Evolutionary conservation across 2,329 filamentous ascomycete species (phyloP), one percentile per base, ranked within the genome.

Genomic region (Diatrype stigma): DNA sequence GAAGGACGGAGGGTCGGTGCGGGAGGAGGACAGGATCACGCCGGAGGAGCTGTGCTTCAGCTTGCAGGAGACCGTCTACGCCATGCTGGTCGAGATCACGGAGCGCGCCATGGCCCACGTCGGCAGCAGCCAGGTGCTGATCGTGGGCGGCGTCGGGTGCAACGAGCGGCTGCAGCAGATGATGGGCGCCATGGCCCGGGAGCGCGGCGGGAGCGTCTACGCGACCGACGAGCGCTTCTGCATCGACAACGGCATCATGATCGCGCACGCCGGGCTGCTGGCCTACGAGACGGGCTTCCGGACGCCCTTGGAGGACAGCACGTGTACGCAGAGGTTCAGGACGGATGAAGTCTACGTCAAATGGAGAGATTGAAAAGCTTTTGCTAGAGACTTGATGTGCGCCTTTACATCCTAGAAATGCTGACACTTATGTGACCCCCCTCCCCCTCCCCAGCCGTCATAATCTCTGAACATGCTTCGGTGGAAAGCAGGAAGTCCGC

Each of bases 201-300:
- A 96, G 68, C 77, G 94, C 35, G 90, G 91, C 48, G 94, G 94
- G 3, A 92, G 84, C 63, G 90, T 97, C 3, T 96, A 89, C 72
- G 92, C 94, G 22, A 97, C 93, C 0, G 94, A 99, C 67, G 94
- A 99, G 76, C 80, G 94, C 44, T 99, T 96, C 69, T 99, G 94
- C 68, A 99, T 99, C 61, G 94, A 99, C 71, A 99, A 99, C 63
- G 94, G 94, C 46, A 97, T 99, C 66, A 99, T 99, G 94, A 99
- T 99, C 73, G 94, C 94, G 1, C 93, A 99, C 69, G 94, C 94
- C 2, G 94, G 94, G 2, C 71, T 99, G 61, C 68, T 96, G 63
- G 92, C 92, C 1, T 94, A 88, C 67, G 78, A 85, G 68, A 92
- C 85, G 16, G 93, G 93, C 1, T 91, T 90, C 65, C 78, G 73